Evolutionary conservation across 257 asterid species (phyloP), one percentile per base, ranked within the genome.

Genomic region (Pogostemon cablin): DNA sequence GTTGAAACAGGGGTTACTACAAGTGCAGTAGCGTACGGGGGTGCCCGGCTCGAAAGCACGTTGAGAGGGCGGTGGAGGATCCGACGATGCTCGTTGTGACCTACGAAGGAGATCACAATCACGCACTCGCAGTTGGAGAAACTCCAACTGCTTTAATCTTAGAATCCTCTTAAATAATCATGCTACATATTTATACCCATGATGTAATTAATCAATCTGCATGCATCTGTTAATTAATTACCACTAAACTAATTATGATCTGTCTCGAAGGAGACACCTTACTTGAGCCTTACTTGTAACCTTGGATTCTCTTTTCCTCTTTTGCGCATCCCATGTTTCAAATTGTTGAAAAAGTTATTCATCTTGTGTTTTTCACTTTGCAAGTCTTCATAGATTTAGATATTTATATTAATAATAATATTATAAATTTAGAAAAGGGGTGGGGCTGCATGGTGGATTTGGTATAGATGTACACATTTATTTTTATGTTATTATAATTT

Each of bases 1-100:
- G 32, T 25, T 17, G 60, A 4, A 4, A 40, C 85, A 93, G 98
- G 87, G 98, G 98, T 20, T 93, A 93, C 67, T 93, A 93, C 92
- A 93, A 90, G 83, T 93, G 98, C 79, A 90, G 97, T 40, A 90
- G 95, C 10, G 91, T 93, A 34, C 79, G 96, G 78, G 97, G 98
- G 0, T 93, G 98, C 66, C 97, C 96, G 2, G 98, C 97, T 4
- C 83, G 98, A 0, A 93, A 93, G 68, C 98, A 93, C 61, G 97
- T 93, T 1, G 98, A 93, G 84, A 83, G 96, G 81, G 97, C 92
- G 4, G 71, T 78, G 62, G 92, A 90, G 5, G 96, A 93, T 81
- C 95, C 97, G 3, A 62, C 90, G 0, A 90, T 93, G 97, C 89
- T 93, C 67, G 74, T 87, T 11, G 97, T 93, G 7, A 90, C 98